These are phyloP conservation scores for Karstenula rhodostoma DNA, from an alignment of 2,329 filamentous ascomycete genomes.

Conservation along the genomic window DNA sequence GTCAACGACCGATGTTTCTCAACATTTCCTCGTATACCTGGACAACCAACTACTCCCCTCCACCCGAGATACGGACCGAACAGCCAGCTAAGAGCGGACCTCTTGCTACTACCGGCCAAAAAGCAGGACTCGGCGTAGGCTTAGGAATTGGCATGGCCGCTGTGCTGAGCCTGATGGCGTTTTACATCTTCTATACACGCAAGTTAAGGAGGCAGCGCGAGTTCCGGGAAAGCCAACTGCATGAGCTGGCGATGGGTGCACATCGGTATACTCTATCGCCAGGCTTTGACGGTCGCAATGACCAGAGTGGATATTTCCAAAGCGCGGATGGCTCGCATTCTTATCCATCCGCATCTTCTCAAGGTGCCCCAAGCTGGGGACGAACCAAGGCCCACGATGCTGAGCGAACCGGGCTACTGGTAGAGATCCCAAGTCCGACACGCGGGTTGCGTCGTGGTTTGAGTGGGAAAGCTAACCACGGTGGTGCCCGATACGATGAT, in stretches of 20 bases:
- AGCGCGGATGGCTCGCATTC: conserved; percentile 39
- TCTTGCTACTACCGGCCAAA: conserved; percentile 54
- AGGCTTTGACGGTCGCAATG: conserved; percentile 47
- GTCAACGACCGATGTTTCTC: conserved; percentile 63
- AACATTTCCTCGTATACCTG: conserved; percentile 69
- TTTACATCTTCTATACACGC: conserved; percentile 58
- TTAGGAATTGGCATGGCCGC: conserved; percentile 55
- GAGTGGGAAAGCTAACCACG: conserved; percentile 45
- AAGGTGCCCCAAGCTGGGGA: conserved; percentile 44
- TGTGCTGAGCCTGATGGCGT: conserved; percentile 50
- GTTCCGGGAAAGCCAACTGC: conserved; percentile 62
- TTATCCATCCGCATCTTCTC: conserved; percentile 31
- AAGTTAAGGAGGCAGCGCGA: conserved; percentile 52
- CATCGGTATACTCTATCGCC: conserved; percentile 53
- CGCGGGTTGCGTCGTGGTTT: conserved; percentile 55
- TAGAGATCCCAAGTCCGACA: conserved; percentile 59
- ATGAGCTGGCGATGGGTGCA: conserved; percentile 60
- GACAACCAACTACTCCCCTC: conserved; percentile 65
- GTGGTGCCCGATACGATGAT: conserved; percentile 56
- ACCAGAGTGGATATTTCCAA: conserved; percentile 47
- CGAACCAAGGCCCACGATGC: conserved; percentile 44
- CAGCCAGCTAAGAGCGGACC: conserved; percentile 37
- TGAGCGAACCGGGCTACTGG: conserved; percentile 56
- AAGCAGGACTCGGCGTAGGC: conserved; percentile 56
- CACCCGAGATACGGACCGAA: conserved; percentile 32